Percentiles rank a stretch among this genome's conserved stretches.
Conservation (phyloP, 768 basidiomycete genomes). For the Lactarius tabidus region DNA sequence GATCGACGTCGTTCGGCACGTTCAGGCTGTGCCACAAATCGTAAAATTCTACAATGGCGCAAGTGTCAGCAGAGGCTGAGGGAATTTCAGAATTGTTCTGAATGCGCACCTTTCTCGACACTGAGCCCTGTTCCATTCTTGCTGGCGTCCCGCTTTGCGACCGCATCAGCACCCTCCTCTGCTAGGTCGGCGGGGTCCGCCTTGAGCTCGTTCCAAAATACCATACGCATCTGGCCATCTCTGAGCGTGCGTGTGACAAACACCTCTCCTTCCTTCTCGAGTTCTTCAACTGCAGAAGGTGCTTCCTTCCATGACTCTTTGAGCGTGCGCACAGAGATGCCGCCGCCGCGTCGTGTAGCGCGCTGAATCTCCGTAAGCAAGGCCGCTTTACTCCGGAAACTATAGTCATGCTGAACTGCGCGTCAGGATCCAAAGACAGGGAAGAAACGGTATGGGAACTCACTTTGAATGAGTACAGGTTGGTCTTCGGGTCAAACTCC, state of each 20-base stretch:
- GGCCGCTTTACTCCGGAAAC: constrained; percentile 79
- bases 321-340: constrained; percentile 75
- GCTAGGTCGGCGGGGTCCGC: constrained; percentile 37
- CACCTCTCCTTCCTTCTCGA: constrained; percentile 87
- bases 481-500: constrained; percentile 75
- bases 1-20: constrained; percentile 82
- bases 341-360: constrained; percentile 77
- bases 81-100: background rate
- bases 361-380: constrained; percentile 83
- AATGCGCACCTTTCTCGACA: constrained; percentile 72
- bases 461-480: constrained; percentile 84
- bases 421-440: constrained; percentile 15
- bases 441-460: constrained; percentile 24
- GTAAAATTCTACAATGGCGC: constrained; percentile 59
- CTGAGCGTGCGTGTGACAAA: constrained; percentile 83
- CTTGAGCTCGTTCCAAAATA: constrained; percentile 89
- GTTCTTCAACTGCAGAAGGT: constrained; percentile 75
- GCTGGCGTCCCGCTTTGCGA: constrained; percentile 21
- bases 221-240: constrained; percentile 78
- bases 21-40: constrained; percentile 84
- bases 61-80: background rate
- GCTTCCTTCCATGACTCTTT: constrained; percentile 94
- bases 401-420: constrained; percentile 70
- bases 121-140: constrained; percentile 64
- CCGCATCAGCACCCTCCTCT: constrained; percentile 19